Percentiles rank a stretch among this genome's conserved stretches.
Evolutionary conservation across 495 filamentous ascomycete genomes (phyloP).

Genomic region (Trichoderma virens): DNA sequence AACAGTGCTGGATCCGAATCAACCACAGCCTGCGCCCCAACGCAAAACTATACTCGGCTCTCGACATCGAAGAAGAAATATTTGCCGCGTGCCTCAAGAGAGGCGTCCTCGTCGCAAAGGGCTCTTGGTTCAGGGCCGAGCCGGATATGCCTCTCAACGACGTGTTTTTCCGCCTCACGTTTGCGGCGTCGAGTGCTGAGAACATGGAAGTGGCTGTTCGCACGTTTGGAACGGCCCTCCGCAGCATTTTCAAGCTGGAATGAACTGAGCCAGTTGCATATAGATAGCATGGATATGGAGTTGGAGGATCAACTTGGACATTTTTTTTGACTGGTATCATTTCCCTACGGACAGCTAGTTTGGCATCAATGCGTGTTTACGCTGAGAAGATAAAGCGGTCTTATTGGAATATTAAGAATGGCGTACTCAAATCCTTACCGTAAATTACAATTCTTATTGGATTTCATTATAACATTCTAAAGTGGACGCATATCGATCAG

Average conservation of each 20-base stretch:
- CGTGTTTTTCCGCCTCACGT: slow-evolving; percentile 84
- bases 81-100: slow-evolving; percentile 63
- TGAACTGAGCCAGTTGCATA: too few relatives aligned
- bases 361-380: too few relatives aligned
- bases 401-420: too few relatives aligned
- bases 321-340: too few relatives aligned
- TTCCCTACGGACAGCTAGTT: too few relatives aligned
- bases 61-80: slow-evolving; percentile 76
- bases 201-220: slow-evolving; percentile 72
- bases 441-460: background rate
- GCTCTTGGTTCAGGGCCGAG: slow-evolving; percentile 80
- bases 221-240: slow-evolving; percentile 62
- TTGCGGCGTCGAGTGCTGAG: slow-evolving; percentile 69
- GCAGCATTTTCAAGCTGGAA: background rate
- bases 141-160: slow-evolving; percentile 35
- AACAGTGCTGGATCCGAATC: slow-evolving; percentile 77
- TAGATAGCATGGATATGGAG: too few relatives aligned
- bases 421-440: too few relatives aligned
- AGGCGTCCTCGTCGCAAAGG: slow-evolving; percentile 67
- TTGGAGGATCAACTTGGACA: too few relatives aligned
- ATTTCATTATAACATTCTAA: background rate
- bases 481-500: background rate
- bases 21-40: slow-evolving; percentile 66
- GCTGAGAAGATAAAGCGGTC: too few relatives aligned
- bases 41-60: slow-evolving; percentile 45